Evolutionary conservation across 176 grass and related monocot genomes (phyloP), one percentile per base, ranked within the genome.

Genomic region (Eragrostis nindensis): DNA sequence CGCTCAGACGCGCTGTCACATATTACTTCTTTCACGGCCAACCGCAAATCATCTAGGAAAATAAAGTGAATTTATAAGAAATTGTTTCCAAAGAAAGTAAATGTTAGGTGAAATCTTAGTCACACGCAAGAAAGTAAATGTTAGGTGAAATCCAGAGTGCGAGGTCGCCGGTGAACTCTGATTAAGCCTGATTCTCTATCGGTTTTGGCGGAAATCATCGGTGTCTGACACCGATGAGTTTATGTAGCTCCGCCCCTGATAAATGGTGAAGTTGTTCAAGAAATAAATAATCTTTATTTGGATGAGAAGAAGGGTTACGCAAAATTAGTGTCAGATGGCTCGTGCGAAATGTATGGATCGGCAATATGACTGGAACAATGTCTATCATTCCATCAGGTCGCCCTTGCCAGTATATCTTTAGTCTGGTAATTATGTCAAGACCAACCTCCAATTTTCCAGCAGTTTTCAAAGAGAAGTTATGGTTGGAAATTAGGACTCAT

Each of bases 21-120:
- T 79, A 95, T 91, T 22, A 98, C 82, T 86, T 98, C 90, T 91
- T 98, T 95, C 47, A 98, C 92, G 54, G 92, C 92, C 88, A 95
- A 87, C 75, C 92, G 78, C 43, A 95, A 80, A 83, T 98, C 90
- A 84, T 98, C 96, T 98, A 83, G 36, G 0, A 52, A 25, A 43
- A n/a, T n/a, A n/a, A 64, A 38, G 2, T 21, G 26, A 32, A 71
- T 54, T 53, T 66, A 68, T 45, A 26, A 61, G 12, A 61, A 26
- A 1, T 5, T 13, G 12, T 27, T 66, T 24, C 76, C 3, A 82
- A 14, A 79, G 2, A 5, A 1, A 13, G 41, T 19, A 24, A 73
- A 83, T 26, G 59, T 62, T 7, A 15, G n/a, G 3, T 22, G 11
- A 38, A 66, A 75, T 67, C 42, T 40, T 53, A 67, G 36, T 40